phyloP scores from a whole-genome alignment of 2,329 filamentous ascomycete species.

The Bipolaris bicolor region DNA sequence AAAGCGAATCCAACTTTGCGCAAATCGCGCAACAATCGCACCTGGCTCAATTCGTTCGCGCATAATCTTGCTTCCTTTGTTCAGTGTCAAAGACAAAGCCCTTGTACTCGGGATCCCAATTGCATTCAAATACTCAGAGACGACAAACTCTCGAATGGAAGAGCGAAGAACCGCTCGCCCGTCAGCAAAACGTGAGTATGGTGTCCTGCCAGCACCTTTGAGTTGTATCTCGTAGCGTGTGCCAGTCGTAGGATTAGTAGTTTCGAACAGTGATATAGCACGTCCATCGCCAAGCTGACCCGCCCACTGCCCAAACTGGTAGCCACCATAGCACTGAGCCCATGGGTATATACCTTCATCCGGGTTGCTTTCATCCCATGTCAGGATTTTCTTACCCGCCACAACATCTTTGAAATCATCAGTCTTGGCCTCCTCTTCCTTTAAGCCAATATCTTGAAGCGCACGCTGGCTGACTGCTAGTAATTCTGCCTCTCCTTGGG shows the following conservation, averaged over 20 bases:
- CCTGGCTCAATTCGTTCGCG: slow-evolving; percentile 86
- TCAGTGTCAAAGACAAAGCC: slow-evolving; percentile 83
- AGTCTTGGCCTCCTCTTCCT: slow-evolving; percentile 68
- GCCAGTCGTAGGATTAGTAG: slow-evolving; percentile 74
- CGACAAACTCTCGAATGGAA: slow-evolving; percentile 92
- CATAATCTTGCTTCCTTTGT: slow-evolving; percentile 63
- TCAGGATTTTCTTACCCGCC: slow-evolving; percentile 81
- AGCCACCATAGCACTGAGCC: slow-evolving; percentile 96
- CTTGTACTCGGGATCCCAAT: slow-evolving; percentile 85
- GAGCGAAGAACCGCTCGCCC: slow-evolving; percentile 91
- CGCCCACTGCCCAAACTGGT: slow-evolving; percentile 79
- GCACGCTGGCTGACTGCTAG: slow-evolving; percentile 80
- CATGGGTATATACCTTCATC: slow-evolving; percentile 80
- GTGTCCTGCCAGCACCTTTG: slow-evolving; percentile 91
- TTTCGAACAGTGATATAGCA: slow-evolving; percentile 92
- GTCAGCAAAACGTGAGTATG: slow-evolving; percentile 95
- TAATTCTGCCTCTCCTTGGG: slow-evolving; percentile 74
- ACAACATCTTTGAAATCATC: slow-evolving; percentile 79
- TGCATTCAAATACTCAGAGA: slow-evolving; percentile 86
- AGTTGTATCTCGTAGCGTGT: slow-evolving; percentile 87
- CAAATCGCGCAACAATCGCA: slow-evolving; percentile 90
- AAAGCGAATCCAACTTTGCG: slow-evolving; percentile 87
- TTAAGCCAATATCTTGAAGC: slow-evolving; percentile 80
- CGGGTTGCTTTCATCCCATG: slow-evolving; percentile 69
- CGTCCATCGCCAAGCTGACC: slow-evolving; percentile 94